Evolutionary conservation across 2,329 filamentous ascomycete species (phyloP).

Genomic region (Phaeosphaeria sp.): DNA sequence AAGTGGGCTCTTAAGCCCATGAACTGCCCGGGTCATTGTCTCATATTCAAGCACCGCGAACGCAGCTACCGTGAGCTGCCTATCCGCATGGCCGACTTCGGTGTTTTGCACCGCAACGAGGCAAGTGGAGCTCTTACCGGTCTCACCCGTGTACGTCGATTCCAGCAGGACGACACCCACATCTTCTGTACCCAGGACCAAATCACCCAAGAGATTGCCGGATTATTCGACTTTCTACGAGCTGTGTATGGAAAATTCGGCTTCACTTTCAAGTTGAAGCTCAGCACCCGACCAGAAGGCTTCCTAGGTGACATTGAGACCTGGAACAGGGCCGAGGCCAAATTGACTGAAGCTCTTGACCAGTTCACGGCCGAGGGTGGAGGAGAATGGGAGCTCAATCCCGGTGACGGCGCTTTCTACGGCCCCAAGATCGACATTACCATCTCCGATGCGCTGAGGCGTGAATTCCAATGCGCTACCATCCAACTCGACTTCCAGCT

Average conservation of each 20-base stretch:
- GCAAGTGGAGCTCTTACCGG: slow-evolving; percentile 90
- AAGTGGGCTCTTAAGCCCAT: slow-evolving; percentile 90
- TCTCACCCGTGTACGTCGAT: slow-evolving; percentile 88
- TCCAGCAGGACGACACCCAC: slow-evolving; percentile 96
- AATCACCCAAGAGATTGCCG: slow-evolving; percentile 76
- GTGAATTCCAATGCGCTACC: slow-evolving; percentile 89
- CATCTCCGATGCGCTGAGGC: slow-evolving; percentile 83
- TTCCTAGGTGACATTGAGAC: slow-evolving; percentile 85
- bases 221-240: slow-evolving; percentile 85
- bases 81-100: slow-evolving; percentile 93
- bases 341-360: slow-evolving; percentile 79
- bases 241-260: slow-evolving; percentile 82
- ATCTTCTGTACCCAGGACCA: slow-evolving; percentile 92
- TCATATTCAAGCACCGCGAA: slow-evolving; percentile 83
- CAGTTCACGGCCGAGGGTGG: slow-evolving; percentile 68
- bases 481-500: slow-evolving; percentile 94
- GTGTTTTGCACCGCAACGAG: slow-evolving; percentile 93
- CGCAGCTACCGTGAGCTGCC: slow-evolving; percentile 90
- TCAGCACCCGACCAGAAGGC: slow-evolving; percentile 89
- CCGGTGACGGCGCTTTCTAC: slow-evolving; percentile 96
- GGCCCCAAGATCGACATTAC: slow-evolving; percentile 98
- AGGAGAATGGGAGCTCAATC: slow-evolving; percentile 85
- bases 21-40: slow-evolving; percentile 96
- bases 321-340: slow-evolving; percentile 87
- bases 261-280: slow-evolving; percentile 90